Evolutionary conservation across 768 basidiomycete genomes (phyloP).

Genomic region (Naematelia encephala): DNA sequence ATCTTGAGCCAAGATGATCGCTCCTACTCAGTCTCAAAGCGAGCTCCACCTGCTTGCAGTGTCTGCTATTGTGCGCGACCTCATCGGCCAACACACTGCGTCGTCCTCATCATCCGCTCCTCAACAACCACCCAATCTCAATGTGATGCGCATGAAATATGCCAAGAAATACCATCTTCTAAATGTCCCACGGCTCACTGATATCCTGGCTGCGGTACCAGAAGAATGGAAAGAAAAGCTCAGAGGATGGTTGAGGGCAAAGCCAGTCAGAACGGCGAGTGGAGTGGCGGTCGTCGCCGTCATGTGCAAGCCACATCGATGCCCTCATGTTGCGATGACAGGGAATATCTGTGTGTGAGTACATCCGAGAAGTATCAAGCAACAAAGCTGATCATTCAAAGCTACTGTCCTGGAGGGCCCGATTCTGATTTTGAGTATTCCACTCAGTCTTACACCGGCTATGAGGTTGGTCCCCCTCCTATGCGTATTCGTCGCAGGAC

Average conservation of each 20-base stretch:
- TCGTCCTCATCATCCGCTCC: constrained; percentile 28
- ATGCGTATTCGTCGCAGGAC: background rate
- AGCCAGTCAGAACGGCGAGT: constrained; percentile 93
- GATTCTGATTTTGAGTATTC: constrained; percentile 99
- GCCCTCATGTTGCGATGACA: constrained; percentile 99
- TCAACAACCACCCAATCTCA: constrained; percentile 73
- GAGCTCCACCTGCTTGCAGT: constrained; percentile 86
- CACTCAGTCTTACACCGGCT: constrained; percentile 60
- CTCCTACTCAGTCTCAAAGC: constrained; percentile 64
- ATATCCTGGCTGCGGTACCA: constrained; percentile 97
- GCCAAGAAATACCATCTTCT: constrained; percentile 85
- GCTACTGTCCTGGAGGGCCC: constrained; percentile 97
- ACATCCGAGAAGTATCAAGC: background rate
- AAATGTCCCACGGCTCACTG: constrained; percentile 86
- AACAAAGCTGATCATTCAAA: constrained; percentile 42
- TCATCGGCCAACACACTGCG: constrained; percentile 59
- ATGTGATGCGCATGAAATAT: constrained; percentile 77
- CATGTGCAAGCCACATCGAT: constrained; percentile 99
- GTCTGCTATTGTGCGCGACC: constrained; percentile 87
- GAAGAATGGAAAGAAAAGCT: constrained; percentile 93
- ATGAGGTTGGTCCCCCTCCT: constrained; percentile 42
- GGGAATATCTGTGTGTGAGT: constrained; percentile 97
- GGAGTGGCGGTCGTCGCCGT: constrained; percentile 98
- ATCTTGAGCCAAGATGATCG: constrained; percentile 35
- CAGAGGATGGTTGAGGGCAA: constrained; percentile 80